Evolutionary conservation across 352 stramenopile species (phyloP), one percentile per base, ranked within the genome.

Genomic region (Globisporangium splendens): DNA sequence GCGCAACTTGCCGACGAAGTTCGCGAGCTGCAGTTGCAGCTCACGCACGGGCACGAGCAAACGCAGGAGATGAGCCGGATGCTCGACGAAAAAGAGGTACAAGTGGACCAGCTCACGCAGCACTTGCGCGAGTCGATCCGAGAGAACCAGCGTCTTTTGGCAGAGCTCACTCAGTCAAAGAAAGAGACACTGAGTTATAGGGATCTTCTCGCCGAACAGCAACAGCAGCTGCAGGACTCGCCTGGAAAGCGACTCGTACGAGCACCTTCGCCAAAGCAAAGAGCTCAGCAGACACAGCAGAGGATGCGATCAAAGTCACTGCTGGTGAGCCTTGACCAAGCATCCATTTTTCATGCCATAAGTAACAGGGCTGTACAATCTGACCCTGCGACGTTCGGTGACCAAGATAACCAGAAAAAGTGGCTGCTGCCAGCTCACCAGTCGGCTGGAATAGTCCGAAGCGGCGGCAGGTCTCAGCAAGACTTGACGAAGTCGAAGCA

Each of bases 1-100:
- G 76, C 70, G 33, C 78, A 88, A 46, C 73, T 91, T 22, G 65
- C 71, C 11, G 78, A 89, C 38, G 80, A 90, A 47, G 61, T 88
- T 50, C 53, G 54, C 38, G 67, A 78, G 2, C 38, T 88, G n/a
- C 68, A 82, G 42, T 55, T 78, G 17, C 78, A 86, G 33, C 56
- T 74, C 18, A 39, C 58, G 20, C 70, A 70, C 22, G 31, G 62
- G 22, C 55, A 77, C 33, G 61, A 66, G 8, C 74, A 89, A 41
- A 75, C 77, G 24, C 53, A 52, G 1, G 73, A 69, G 8, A 48
- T 86, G 33, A 58, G 70, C 20, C 66, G 61, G 21, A 50, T 77
- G 42, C 55, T 89, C 13, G 63, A 65, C 7, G 72, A 81, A 17
- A 78, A 78, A 50, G 73, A 88, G 3, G 31, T 59, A 1, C 62